phyloP scores from a whole-genome alignment of 2,329 filamentous ascomycete species.

The Pestalotiopsis sp. region DNA sequence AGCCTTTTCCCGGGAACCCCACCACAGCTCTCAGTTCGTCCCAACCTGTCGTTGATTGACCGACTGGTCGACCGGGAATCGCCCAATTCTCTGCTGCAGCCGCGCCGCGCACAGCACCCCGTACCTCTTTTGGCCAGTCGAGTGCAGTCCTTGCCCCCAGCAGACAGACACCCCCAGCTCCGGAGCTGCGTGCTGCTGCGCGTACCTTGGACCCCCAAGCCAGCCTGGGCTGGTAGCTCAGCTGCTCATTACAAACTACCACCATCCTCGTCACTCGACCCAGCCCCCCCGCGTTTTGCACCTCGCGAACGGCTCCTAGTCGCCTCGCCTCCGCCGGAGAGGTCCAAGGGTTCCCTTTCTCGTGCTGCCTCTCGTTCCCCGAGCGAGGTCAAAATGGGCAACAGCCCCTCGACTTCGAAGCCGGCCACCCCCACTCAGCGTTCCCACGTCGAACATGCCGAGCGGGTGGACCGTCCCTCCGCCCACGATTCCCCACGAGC shows the following conservation, averaged over 20 bases:
- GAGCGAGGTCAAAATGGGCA: constrained; percentile 11
- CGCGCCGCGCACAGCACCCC: neutral
- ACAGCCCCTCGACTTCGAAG: constrained; percentile 29
- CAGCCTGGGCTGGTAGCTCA: neutral
- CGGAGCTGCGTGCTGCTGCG: neutral
- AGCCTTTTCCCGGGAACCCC: neutral
- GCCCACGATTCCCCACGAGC: constrained; percentile 34
- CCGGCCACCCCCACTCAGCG: constrained; percentile 33
- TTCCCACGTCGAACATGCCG: constrained; percentile 25
- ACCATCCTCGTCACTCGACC: constrained; percentile 4
- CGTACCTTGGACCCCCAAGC: neutral
- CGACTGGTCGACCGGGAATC: neutral
- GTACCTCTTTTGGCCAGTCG: neutral
- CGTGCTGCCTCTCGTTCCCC: neutral
- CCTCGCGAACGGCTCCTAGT: constrained; percentile 2
- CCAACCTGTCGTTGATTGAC: neutral
- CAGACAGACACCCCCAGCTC: neutral
- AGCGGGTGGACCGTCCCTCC: constrained; percentile 24
- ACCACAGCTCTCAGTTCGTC: neutral
- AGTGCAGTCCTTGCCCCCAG: neutral
- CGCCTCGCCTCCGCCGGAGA: neutral
- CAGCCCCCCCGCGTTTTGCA: neutral
- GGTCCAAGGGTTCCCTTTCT: neutral
- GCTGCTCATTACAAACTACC: constrained; percentile 2
- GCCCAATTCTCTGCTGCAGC: neutral